A percentile compares a stretch with the other conserved stretches of the same genome.
phyloP scores from a whole-genome alignment of 371 early-diverging fungal genomes.

The Rhizopus delemar region DNA sequence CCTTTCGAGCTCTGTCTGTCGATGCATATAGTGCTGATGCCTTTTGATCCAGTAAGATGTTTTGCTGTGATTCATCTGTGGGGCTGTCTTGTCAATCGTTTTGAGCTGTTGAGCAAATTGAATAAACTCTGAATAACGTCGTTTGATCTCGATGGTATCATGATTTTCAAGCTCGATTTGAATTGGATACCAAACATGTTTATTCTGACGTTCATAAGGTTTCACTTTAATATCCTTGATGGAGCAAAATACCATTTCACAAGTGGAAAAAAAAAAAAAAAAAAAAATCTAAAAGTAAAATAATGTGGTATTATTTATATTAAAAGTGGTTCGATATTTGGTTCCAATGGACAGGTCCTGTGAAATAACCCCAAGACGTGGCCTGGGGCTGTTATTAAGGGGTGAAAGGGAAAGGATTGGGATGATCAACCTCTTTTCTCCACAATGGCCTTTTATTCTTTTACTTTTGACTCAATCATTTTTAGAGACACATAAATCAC shows the following conservation, averaged over 20 bases:
- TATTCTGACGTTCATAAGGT: slow-evolving; percentile 4
- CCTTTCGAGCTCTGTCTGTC: slow-evolving; percentile 10
- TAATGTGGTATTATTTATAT: neutral
- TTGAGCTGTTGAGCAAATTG: slow-evolving; percentile 5
- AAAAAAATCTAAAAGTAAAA: slow-evolving; percentile 2
- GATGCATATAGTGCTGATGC: slow-evolving; percentile 6
- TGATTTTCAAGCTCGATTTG: slow-evolving; percentile 1
- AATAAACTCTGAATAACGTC: slow-evolving; percentile 13
- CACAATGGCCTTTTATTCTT: no score
- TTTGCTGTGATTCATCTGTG: neutral
- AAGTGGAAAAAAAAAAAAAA: neutral
- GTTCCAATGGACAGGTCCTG: no score
- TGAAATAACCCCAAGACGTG: no score
- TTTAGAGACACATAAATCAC: no score
- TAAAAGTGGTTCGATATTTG: neutral
- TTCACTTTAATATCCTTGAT: neutral
- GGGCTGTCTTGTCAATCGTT: neutral
- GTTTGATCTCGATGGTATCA: neutral
- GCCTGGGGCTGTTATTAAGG: no score
- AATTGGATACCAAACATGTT: slow-evolving; percentile 15
- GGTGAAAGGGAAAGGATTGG: no score
- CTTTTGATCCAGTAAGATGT: neutral
- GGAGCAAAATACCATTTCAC: slow-evolving; percentile 1
- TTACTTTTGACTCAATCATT: no score
- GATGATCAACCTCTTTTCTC: no score